Percentiles rank a stretch among this genome's conserved stretches.
phyloP scores from a whole-genome alignment of 257 asterid species.

The Lithospermum erythrorhizon region DNA sequence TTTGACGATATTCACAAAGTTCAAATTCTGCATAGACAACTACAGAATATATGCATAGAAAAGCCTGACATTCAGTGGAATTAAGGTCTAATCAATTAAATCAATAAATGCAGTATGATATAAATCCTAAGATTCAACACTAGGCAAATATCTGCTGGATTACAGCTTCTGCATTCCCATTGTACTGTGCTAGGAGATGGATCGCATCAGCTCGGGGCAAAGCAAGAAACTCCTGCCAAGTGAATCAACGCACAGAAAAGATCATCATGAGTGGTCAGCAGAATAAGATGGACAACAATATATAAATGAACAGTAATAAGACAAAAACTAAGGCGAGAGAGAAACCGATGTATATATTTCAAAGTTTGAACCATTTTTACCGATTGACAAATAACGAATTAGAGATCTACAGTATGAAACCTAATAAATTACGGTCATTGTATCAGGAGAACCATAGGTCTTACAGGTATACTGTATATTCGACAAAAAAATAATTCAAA shows the following conservation, averaged over 20 bases:
- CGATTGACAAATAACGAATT: too few species aligned
- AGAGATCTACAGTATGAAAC: background rate
- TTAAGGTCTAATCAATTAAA: slow-evolving; percentile 4
- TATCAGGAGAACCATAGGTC: background rate
- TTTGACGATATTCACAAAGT: background rate
- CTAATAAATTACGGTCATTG: too few species aligned
- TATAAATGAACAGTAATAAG: background rate
- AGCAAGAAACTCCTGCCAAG: slow-evolving; percentile 89
- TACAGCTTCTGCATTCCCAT: slow-evolving; percentile 85
- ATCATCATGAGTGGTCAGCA: background rate
- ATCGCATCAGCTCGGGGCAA: slow-evolving; percentile 94
- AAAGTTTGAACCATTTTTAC: background rate
- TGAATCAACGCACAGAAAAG: slow-evolving; percentile 1
- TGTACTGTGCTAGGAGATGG: slow-evolving; percentile 85
- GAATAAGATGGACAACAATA: background rate
- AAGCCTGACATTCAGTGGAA: background rate
- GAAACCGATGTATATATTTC: background rate
- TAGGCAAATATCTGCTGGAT: slow-evolving; percentile 85
- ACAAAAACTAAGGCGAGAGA: background rate
- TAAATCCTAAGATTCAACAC: slow-evolving; percentile 1
- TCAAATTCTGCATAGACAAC: background rate
- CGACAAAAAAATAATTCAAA: too few species aligned
- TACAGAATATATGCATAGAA: background rate
- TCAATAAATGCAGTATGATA: slow-evolving; percentile 1
- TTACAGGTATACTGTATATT: too few species aligned